Evolutionary conservation across 2,329 filamentous ascomycete species (phyloP).

Genomic region (Emergomyces pasteurianus): DNA sequence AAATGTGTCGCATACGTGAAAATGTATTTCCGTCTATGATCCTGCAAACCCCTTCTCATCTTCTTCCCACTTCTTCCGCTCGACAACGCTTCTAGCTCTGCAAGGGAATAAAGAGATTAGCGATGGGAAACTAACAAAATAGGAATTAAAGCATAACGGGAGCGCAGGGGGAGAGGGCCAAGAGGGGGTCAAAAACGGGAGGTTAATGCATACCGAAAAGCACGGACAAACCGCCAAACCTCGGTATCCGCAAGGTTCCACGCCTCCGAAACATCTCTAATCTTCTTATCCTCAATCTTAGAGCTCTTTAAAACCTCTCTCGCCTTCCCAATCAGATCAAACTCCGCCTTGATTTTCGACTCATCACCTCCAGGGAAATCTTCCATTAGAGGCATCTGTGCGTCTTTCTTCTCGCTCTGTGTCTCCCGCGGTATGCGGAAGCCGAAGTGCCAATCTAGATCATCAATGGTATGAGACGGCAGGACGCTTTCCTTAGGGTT

Average conservation of each 20-base stretch:
- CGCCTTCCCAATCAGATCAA: constrained; percentile 39
- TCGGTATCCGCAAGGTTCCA: constrained; percentile 54
- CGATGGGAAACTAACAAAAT: neutral
- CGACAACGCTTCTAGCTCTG: constrained; percentile 43
- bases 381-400: constrained; percentile 6
- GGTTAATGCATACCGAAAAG: constrained; percentile 33
- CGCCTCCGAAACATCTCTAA: constrained; percentile 32
- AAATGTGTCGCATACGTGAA: neutral
- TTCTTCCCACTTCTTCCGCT: constrained; percentile 48
- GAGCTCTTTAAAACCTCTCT: constrained; percentile 33
- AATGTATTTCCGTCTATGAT: constrained; percentile 20
- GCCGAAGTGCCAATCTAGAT: constrained; percentile 81
- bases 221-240: constrained; percentile 51
- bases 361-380: constrained; percentile 7
- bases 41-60: constrained; percentile 47
- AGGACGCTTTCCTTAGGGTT: constrained; percentile 40
- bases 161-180: neutral
- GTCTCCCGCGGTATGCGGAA: constrained; percentile 57
- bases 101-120: constrained; percentile 1
- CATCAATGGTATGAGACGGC: constrained; percentile 40
- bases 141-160: neutral
- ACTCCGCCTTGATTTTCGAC: constrained; percentile 31
- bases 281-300: constrained; percentile 25
- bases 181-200: neutral
- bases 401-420: constrained; percentile 24